phyloP scores from a whole-genome alignment of 208 protist genomes.

The Blechomonas ayalai region DNA sequence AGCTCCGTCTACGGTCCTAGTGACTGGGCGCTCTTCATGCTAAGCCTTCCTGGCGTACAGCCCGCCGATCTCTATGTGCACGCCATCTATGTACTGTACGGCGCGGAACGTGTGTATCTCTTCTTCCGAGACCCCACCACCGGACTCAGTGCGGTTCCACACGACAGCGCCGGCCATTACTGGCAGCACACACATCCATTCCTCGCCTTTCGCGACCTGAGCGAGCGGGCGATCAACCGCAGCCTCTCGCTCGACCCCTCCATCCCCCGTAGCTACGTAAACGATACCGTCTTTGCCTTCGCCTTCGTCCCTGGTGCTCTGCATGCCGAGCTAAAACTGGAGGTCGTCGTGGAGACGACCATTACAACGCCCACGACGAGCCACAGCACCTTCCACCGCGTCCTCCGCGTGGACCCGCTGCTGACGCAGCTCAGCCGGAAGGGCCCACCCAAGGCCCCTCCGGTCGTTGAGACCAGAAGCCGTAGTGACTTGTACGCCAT shows the following conservation, averaged over 20 bases:
- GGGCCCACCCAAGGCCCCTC: conserved; percentile 19
- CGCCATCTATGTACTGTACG: conserved; percentile 31
- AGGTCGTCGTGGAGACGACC: conserved; percentile 51
- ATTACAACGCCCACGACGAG: conserved; percentile 21
- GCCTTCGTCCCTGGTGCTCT: conserved; percentile 68
- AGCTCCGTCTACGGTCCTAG: conserved; percentile 72
- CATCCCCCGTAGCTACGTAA: conserved; percentile 1
- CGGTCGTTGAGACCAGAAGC: neutral
- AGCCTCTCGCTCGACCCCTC: conserved; percentile 28
- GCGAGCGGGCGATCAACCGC: conserved; percentile 19
- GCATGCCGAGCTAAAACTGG: conserved; percentile 29
- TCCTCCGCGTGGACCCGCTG: conserved; percentile 61
- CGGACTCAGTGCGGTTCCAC: conserved; percentile 21
- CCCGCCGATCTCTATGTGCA: conserved; percentile 32
- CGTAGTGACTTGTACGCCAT: conserved; percentile 43
- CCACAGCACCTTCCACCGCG: conserved; percentile 41
- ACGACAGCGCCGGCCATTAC: conserved; percentile 26
- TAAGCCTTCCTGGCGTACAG: conserved; percentile 36
- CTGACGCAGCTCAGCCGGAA: conserved; percentile 68
- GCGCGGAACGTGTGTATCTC: conserved; percentile 36
- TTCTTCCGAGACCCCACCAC: conserved; percentile 51
- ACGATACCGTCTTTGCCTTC: conserved; percentile 52
- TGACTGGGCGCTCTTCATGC: conserved; percentile 68
- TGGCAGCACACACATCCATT: conserved; percentile 70
- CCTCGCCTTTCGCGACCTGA: conserved; percentile 66